Evolutionary conservation across 78 protist species (phyloP).

Genomic region (Goniomonas avonlea): DNA sequence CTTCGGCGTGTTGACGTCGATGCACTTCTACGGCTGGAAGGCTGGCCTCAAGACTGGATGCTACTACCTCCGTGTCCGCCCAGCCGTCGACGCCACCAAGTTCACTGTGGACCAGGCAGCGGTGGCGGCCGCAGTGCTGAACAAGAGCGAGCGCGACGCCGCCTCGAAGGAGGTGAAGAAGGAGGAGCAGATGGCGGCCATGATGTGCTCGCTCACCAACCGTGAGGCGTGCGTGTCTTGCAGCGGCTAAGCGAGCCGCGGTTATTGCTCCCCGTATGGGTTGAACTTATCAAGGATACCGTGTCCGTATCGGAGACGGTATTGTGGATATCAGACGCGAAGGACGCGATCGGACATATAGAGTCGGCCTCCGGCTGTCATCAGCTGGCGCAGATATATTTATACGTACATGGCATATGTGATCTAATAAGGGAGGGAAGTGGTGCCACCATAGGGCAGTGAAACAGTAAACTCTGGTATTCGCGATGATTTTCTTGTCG

Average conservation of each 20-base stretch:
- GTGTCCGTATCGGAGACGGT: no score
- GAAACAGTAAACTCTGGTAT: no score
- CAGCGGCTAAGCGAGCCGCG: neutral
- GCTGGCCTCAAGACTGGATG: slow-evolving; percentile 96
- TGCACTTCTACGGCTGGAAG: slow-evolving; percentile 97
- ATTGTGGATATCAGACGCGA: no score
- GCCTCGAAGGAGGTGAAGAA: neutral
- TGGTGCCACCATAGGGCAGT: no score
- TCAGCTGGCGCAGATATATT: no score
- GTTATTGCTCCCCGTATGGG: neutral
- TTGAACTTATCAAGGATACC: no score
- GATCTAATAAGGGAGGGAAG: no score
- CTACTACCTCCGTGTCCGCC: slow-evolving; percentile 94
- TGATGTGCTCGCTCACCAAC: slow-evolving; percentile 11
- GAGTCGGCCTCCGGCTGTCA: no score
- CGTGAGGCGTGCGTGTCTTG: slow-evolving; percentile 19
- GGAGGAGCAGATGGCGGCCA: neutral
- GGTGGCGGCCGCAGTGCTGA: neutral
- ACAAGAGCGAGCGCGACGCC: neutral
- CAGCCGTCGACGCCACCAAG: slow-evolving; percentile 92
- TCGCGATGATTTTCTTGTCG: no score
- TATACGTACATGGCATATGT: no score
- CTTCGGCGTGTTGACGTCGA: slow-evolving; percentile 76
- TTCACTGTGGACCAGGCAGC: slow-evolving; percentile 82
- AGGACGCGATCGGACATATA: no score